These are phyloP conservation scores for Pseudevernia furfuracea DNA, from an alignment of 495 filamentous ascomycete species.

Conservation along the genomic window DNA sequence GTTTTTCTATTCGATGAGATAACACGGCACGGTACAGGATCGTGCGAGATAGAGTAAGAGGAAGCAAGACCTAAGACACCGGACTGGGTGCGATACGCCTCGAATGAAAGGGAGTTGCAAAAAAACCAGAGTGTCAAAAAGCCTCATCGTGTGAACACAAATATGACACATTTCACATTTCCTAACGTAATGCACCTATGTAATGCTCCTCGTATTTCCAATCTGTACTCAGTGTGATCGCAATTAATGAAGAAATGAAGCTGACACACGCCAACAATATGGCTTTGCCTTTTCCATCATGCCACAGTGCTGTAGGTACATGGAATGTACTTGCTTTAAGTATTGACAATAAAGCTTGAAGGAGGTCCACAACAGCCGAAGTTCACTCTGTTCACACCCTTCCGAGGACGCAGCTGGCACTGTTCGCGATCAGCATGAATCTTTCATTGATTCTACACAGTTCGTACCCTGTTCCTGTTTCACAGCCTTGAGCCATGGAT, in stretches of 20 bases:
- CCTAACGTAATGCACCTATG: constrained; percentile 14
- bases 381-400: neutral
- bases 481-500: constrained; percentile 73
- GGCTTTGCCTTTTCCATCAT: constrained; percentile 3
- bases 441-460: neutral
- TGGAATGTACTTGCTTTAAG: neutral
- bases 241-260: constrained; percentile 6
- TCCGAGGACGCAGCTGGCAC: neutral
- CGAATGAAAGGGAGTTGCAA: neutral
- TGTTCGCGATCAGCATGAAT: neutral
- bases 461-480: neutral
- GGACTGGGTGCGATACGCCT: neutral
- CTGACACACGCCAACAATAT: neutral
- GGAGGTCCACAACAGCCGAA: neutral
- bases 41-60: neutral
- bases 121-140: neutral
- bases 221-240: constrained; percentile 8
- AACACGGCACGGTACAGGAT: neutral
- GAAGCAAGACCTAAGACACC: neutral
- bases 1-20: too few relatives aligned
- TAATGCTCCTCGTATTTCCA: constrained; percentile 15
- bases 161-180: neutral
- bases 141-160: neutral
- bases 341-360: constrained; percentile 3
- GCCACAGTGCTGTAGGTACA: neutral